These are phyloP conservation scores for Hanseniaspora occidentalis DNA, from an alignment of 805 yeast species.

Conservation along the genomic window DNA sequence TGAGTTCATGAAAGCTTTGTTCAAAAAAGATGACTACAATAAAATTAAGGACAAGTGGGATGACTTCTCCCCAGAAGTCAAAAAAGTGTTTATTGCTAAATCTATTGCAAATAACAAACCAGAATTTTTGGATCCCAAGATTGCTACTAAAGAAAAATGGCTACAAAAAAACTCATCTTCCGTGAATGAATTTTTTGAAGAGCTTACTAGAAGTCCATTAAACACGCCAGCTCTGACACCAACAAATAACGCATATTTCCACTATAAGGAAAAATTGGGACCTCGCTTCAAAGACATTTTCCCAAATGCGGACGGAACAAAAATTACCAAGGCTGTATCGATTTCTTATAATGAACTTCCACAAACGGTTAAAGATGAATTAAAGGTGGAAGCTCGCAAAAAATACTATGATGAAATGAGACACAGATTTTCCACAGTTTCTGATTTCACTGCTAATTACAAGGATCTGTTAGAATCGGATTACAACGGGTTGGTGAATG, in stretches of 20 bases:
- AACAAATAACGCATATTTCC: not conserved
- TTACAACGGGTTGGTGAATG: not conserved
- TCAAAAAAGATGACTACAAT: not conserved
- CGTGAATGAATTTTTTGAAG: not conserved
- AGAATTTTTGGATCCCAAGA: not conserved
- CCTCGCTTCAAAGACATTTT: not conserved
- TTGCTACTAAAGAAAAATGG: not conserved
- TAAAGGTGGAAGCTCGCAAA: not conserved
- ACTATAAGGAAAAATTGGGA: not conserved
- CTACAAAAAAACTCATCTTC: not conserved
- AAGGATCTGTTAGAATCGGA: not conserved
- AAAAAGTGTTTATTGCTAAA: not conserved
- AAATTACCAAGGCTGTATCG: not conserved
- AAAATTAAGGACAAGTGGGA: not conserved
- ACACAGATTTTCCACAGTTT: not conserved
- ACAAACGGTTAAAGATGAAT: not conserved
- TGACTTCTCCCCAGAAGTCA: not conserved
- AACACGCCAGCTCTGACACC: not conserved
- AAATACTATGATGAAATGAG: not conserved
- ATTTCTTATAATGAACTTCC: not conserved
- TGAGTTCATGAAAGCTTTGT: not conserved
- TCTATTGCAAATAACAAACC: not conserved
- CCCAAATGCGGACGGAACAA: not conserved
- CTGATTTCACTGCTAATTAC: not conserved
- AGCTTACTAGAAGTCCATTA: not conserved